These are phyloP conservation scores for Trichoderma simmonsii DNA, from an alignment of 2,329 filamentous ascomycete genomes.

Conservation along the genomic window DNA sequence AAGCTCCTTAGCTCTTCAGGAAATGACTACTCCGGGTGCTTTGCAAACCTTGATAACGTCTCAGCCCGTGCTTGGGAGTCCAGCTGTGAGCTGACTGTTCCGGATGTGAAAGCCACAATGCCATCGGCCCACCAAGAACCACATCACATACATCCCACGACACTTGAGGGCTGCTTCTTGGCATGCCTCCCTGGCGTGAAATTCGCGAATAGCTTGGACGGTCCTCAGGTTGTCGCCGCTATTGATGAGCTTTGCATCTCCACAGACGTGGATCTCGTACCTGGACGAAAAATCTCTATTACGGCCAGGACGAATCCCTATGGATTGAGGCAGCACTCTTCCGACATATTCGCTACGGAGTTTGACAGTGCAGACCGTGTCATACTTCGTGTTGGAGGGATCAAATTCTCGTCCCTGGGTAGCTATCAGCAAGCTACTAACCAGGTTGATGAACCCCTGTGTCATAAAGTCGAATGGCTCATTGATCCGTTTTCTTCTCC, in stretches of 20 bases:
- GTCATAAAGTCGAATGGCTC: conserved; percentile 16
- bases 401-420: conserved; percentile 14
- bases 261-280: conserved; percentile 11
- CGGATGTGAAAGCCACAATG: conserved; percentile 19
- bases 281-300: conserved; percentile 13
- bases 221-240: conserved; percentile 5
- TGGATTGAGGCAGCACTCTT: conserved; percentile 17
- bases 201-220: neutral
- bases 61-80: conserved; percentile 11
- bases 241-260: conserved; percentile 18
- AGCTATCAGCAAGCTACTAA: neutral
- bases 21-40: conserved; percentile 16
- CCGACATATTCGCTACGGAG: neutral
- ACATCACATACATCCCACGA: conserved; percentile 20
- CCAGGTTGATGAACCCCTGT: neutral
- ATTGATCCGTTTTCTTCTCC: conserved; percentile 9
- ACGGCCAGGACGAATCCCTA: neutral
- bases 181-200: conserved; percentile 6
- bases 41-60: conserved; percentile 13
- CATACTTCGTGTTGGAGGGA: conserved; percentile 7
- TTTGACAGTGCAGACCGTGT: neutral
- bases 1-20: conserved; percentile 12
- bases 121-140: conserved; percentile 17
- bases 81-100: conserved; percentile 11
- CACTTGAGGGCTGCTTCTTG: conserved; percentile 19